Conservation (phyloP, 306 rosid genomes). For the Sicyos edulis region DNA sequence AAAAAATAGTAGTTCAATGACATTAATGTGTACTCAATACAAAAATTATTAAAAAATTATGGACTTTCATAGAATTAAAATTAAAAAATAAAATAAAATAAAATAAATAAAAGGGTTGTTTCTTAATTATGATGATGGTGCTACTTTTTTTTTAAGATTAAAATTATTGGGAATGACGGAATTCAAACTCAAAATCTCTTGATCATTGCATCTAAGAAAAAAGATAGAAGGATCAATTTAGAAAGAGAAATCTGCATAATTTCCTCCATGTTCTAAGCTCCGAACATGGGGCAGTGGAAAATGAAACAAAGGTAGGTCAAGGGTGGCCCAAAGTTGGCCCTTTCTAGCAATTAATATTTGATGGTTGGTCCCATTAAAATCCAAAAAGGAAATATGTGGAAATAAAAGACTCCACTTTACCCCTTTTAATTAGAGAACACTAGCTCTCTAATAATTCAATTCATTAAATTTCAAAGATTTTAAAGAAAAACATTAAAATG, state of each 20-base stretch:
- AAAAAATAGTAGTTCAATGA: too few relatives aligned
- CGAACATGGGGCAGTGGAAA: conserved; percentile 56
- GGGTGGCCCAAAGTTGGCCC: conserved; percentile 50
- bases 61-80: too few relatives aligned
- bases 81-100: too few relatives aligned
- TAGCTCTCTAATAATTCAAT: not conserved
- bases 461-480: not conserved
- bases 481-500: not conserved
- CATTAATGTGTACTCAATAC: too few relatives aligned
- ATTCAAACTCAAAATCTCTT: too few relatives aligned
- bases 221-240: not conserved
- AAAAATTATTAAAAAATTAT: too few relatives aligned
- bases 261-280: conserved; percentile 81
- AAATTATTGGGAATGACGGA: too few relatives aligned
- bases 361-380: not conserved
- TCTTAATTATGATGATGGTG: too few relatives aligned
- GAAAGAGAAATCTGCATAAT: conserved; percentile 51
- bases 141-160: too few relatives aligned
- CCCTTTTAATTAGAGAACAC: not conserved
- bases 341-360: conserved; percentile 18
- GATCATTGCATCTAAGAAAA: too few relatives aligned
- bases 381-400: not conserved
- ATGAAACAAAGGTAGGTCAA: conserved; percentile 55
- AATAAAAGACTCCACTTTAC: too few relatives aligned
- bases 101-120: too few relatives aligned